phyloP scores from a whole-genome alignment of 2,329 filamentous ascomycete species.

The Diplodia scrobiculata region DNA sequence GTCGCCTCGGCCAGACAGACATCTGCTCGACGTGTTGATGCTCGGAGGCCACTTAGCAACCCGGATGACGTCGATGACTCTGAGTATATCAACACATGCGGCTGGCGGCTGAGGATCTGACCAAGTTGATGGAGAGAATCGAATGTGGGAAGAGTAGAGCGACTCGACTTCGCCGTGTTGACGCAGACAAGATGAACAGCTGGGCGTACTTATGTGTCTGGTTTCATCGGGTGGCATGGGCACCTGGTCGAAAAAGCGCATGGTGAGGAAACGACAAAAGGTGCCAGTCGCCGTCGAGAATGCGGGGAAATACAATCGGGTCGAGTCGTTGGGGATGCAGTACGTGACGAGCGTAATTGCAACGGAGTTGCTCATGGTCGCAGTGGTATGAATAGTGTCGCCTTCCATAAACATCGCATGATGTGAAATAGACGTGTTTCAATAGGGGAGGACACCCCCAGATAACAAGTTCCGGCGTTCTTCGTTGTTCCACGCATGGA shows the following conservation, averaged over 20 bases:
- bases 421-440: neutral
- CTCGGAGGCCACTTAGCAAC: constrained; percentile 8
- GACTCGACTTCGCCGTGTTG: constrained; percentile 54
- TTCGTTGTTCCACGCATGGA: neutral
- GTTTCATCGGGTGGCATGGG: constrained; percentile 52
- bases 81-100: constrained; percentile 56
- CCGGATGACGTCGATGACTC: constrained; percentile 51
- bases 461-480: neutral
- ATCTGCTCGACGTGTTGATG: constrained; percentile 35
- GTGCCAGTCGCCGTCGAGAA: constrained; percentile 49
- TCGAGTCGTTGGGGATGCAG: constrained; percentile 50
- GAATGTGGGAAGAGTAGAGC: constrained; percentile 36
- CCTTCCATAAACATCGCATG: neutral
- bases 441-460: neutral
- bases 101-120: constrained; percentile 48
- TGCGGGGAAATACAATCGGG: constrained; percentile 47
- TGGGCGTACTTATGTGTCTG: constrained; percentile 53
- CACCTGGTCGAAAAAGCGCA: constrained; percentile 39
- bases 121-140: constrained; percentile 48
- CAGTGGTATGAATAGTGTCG: constrained; percentile 38
- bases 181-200: constrained; percentile 56
- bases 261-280: constrained; percentile 36
- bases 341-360: constrained; percentile 52
- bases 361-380: constrained; percentile 50
- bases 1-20: constrained; percentile 38